Evolutionary conservation across 345 rosid species (phyloP).

Genomic region (Conringia planisiliqua): DNA sequence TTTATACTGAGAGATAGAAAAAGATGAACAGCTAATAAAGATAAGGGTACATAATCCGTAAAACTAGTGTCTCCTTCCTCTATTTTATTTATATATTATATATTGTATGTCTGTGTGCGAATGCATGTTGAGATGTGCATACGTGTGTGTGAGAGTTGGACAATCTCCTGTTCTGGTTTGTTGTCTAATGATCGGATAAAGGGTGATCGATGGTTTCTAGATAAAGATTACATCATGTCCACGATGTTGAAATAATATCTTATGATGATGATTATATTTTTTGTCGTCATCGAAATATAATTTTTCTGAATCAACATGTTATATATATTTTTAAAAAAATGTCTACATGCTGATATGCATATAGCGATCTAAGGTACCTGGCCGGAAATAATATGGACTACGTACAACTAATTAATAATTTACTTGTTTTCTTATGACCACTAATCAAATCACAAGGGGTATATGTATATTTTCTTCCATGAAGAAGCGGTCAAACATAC

Average conservation of each 20-base stretch:
- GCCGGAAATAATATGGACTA: background rate
- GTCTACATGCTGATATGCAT: too few relatives aligned
- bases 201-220: background rate
- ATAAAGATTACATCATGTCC: slow-evolving; percentile 11
- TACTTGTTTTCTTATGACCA: background rate
- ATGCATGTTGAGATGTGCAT: slow-evolving; percentile 28
- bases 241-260: background rate
- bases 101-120: background rate
- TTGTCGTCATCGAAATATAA: too few relatives aligned
- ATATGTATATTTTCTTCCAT: background rate
- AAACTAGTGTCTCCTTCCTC: slow-evolving; percentile 7
- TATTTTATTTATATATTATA: background rate
- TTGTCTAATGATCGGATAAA: slow-evolving; percentile 15
- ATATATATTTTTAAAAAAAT: too few relatives aligned
- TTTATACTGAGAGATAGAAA: slow-evolving; percentile 1
- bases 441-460: background rate
- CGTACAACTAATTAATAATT: too few relatives aligned
- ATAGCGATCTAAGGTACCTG: background rate
- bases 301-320: too few relatives aligned
- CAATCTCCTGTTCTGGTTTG: slow-evolving; percentile 8
- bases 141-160: slow-evolving; percentile 8
- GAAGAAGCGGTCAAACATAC: too few relatives aligned
- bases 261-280: too few relatives aligned
- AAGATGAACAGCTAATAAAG: slow-evolving; percentile 46
- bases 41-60: slow-evolving; percentile 19